Base-by-base conservation (phyloP, 2,329 filamentous ascomycete genomes). In the Botrytis fabae region DNA sequence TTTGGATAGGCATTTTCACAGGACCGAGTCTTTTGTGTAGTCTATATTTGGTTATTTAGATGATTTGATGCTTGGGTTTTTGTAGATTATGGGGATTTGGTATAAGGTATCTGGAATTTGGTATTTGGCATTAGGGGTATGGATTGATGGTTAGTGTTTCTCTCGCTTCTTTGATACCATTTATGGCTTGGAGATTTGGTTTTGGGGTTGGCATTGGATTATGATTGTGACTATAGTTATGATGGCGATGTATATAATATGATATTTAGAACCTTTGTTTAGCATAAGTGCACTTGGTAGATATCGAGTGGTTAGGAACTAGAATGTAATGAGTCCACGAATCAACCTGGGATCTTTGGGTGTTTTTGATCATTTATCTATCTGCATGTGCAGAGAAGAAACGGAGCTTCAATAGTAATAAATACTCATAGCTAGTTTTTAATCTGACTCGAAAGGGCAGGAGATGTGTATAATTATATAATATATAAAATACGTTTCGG, bases 1-100 rank as follows among this genome's bases (percentile, higher is more conserved):
- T 95, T 78, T 95, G 93, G 93, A 79, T 92, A 59, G 92, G 92
- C 0, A 86, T 95, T n/a, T 92, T 93, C 74, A 91, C 91, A 3
- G 92, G 91, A 0, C 92, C 92, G 1, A 93, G 91, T 81, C 80
- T 93, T 57, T 79, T 90, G 38, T 90, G 88, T 77, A 90, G 87
- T 73, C 78, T 90, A 70, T 90, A 90, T 76, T 78, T 90, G 72
- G 86, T 90, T 60, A 79, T 90, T 44, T 90, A 68, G 65, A 57
- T 42, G 20, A 4, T 22, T 18, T 57, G 51, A 28, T 54, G 25
- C 6, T 25, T 42, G 20, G 14, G 25, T 20, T 57, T 57, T 57
- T 57, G 35, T 68, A 68, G 9, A 57, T 57, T 57, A 25, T 38
- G 22, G 20, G 22, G 16, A n/a, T 46, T 38, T 51, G 46, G 44